A percentile compares a stretch with the other conserved stretches of the same genome.
phyloP scores from a whole-genome alignment of 176 grass and related monocot genomes.

The Rhynchospora tenuis region DNA sequence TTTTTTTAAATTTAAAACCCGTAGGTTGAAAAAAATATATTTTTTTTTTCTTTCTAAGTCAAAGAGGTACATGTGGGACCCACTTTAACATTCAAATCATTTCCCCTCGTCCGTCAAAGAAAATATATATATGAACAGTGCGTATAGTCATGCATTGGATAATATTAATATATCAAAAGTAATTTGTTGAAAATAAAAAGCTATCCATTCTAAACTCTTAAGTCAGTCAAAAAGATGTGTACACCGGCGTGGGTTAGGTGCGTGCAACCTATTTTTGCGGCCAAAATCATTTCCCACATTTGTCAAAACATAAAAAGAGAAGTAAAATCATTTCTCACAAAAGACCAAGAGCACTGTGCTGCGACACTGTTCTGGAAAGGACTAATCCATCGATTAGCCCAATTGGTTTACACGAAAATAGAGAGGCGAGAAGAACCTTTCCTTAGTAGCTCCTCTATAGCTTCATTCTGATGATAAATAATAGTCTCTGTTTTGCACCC shows the following conservation, averaged over 20 bases:
- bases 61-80: too few species aligned
- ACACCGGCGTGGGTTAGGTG: neutral
- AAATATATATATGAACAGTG: too few species aligned
- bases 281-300: neutral
- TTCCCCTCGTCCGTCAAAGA: too few species aligned
- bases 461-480: neutral
- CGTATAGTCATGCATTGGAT: too few species aligned
- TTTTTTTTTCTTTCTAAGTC: too few species aligned
- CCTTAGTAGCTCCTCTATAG: neutral
- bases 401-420: neutral
- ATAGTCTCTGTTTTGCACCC: conserved; percentile 6
- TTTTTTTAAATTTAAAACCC: too few species aligned
- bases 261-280: neutral
- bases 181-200: neutral
- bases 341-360: neutral
- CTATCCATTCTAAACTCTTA: neutral
- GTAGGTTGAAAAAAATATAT: too few species aligned
- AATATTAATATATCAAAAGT: too few species aligned
- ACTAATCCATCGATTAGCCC: neutral
- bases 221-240: neutral
- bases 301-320: neutral
- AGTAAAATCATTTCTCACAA: neutral
- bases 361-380: neutral
- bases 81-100: too few species aligned
- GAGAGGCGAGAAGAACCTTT: neutral